These are phyloP conservation scores for Hyaloscypha variabilis DNA, from an alignment of 495 filamentous ascomycete genomes.

Conservation along the genomic window DNA sequence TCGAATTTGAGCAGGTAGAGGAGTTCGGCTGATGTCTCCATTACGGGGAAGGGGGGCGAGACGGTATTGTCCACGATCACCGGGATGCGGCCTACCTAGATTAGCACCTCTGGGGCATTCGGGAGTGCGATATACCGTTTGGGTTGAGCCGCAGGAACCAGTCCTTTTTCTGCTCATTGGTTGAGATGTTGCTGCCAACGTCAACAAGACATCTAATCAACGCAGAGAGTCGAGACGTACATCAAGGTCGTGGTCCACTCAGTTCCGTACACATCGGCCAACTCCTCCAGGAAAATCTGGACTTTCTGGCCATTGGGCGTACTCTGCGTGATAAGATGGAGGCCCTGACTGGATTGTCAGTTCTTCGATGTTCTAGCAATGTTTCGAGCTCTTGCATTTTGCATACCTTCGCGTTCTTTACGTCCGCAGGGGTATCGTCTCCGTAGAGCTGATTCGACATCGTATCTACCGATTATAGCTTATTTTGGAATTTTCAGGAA, in stretches of 20 bases:
- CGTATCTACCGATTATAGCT: neutral
- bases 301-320: constrained; percentile 36
- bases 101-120: neutral
- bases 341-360: no score
- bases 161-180: neutral
- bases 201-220: no score
- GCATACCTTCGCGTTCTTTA: constrained; percentile 2
- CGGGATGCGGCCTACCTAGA: constrained; percentile 44
- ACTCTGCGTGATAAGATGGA: constrained; percentile 43
- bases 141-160: neutral
- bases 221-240: no score
- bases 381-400: no score
- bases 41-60: constrained; percentile 50
- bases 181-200: neutral
- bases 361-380: no score
- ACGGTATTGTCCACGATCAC: constrained; percentile 51
- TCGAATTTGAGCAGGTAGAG: constrained; percentile 54
- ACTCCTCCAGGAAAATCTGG: constrained; percentile 34
- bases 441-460: neutral
- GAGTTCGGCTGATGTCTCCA: constrained; percentile 54
- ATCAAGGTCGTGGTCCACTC: constrained; percentile 47
- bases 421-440: neutral
- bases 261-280: constrained; percentile 50
- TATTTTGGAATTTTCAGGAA: no score
- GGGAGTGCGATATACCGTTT: neutral